Conservation (phyloP, 768 basidiomycete species). For the Tricholoma furcatifolium region DNA sequence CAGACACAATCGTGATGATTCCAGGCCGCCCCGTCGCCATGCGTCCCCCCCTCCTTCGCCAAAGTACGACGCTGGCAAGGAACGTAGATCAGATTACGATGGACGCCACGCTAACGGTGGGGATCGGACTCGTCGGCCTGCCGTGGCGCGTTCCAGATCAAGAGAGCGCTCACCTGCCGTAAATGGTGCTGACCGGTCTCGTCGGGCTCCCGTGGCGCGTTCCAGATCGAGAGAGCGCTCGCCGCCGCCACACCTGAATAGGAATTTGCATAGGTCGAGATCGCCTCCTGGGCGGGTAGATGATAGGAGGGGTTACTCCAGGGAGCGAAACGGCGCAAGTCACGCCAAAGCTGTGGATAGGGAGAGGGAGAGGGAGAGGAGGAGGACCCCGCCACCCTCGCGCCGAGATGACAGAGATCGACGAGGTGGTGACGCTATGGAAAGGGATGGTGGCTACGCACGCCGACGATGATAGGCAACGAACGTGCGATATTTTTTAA, state of each 20-base stretch:
- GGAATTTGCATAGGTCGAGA: slow-evolving; percentile 18
- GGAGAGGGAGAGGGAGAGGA: slow-evolving; percentile 11
- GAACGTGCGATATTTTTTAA: background rate
- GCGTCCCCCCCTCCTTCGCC: slow-evolving; percentile 11
- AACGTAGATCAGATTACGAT: slow-evolving; percentile 11
- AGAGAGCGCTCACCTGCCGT: slow-evolving; percentile 20
- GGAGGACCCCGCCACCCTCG: slow-evolving; percentile 9
- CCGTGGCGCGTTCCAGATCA: slow-evolving; percentile 8
- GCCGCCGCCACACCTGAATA: slow-evolving; percentile 23
- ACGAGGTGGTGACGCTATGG: slow-evolving; percentile 4
- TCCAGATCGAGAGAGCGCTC: slow-evolving; percentile 19
- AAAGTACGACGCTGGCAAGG: slow-evolving; percentile 2
- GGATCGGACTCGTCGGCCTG: slow-evolving; percentile 4
- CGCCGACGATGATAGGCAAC: slow-evolving; percentile 13
- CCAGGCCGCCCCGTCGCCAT: slow-evolving; percentile 18
- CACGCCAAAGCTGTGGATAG: slow-evolving; percentile 6
- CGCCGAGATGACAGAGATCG: slow-evolving; percentile 11
- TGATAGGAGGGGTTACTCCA: slow-evolving; percentile 10
- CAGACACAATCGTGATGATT: slow-evolving; percentile 18
- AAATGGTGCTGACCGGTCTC: slow-evolving; percentile 10
- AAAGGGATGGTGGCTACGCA: slow-evolving; percentile 17
- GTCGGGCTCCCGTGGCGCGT: background rate
- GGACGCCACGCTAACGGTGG: slow-evolving; percentile 6
- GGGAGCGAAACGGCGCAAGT: slow-evolving; percentile 9
- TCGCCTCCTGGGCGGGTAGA: slow-evolving; percentile 18